Base-by-base conservation (phyloP, 2,329 filamentous ascomycete species). In the Exophiala mesophila region DNA sequence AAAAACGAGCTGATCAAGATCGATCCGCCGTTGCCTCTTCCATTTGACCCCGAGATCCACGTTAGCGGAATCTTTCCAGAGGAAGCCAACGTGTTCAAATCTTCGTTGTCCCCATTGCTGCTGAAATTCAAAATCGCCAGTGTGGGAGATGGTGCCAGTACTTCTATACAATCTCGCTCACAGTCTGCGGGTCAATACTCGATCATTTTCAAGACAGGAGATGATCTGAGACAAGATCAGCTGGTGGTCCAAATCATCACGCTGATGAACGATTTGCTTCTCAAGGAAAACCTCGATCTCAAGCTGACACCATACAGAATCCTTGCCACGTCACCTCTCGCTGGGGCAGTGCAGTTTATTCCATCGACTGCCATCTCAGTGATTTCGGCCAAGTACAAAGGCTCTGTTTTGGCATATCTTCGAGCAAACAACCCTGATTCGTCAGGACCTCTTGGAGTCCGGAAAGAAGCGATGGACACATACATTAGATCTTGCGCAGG, bases 171-270 rank as follows among this genome's bases (percentile, higher is more conserved):
- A 21, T 12, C 39, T 13, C 39, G 44, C 17, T 40, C 49, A 13
- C 41, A 44, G 36, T 45, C 41, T 12, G 86, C 85, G 5, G 76
- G 75, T 28, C 84, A 82, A 46, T 98, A 97, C 60, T 84, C 90
- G 7, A 85, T 98, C 51, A 84, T 97, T 39, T 98, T 98, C 77
- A 98, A 98, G 65, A 88, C 88, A 1, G 92, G 92, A 24, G 92
- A 98, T 60, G 92, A 98, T 61, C 73, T 98, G 38, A 85, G 92
- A 10, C 92, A 98, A 65, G 92, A 98, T 59, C 92, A 98, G 61
- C 78, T 98, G 2, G 90, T 98, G 24, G 94, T 98, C 41, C 92
- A 87, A 59, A 97, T 97, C 59, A 96, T 98, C 62, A 94, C 88
- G 0, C 76, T 98, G 12, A 98, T 98, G 92, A 92, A 98, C 58